These are phyloP conservation scores for Pseudogymnoascus sp. DNA, from an alignment of 2,329 filamentous ascomycete genomes.

Conservation along the genomic window DNA sequence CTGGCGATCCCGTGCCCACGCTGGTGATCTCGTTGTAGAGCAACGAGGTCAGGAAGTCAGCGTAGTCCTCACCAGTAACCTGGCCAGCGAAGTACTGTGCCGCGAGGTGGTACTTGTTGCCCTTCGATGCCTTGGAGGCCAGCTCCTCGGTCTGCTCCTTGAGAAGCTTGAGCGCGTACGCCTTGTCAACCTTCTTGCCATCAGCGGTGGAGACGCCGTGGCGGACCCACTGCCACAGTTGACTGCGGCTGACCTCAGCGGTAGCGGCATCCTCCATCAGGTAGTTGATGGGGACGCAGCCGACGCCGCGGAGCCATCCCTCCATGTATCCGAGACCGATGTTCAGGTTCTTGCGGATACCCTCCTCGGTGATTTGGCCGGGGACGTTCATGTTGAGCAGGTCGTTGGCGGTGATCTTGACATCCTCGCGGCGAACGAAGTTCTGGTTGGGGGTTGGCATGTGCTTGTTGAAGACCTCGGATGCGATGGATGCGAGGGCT, in stretches of 20 bases:
- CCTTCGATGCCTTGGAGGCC: constrained; percentile 66
- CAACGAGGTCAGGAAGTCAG: constrained; percentile 89
- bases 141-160: constrained; percentile 78
- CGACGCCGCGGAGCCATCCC: constrained; percentile 89
- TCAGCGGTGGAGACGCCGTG: constrained; percentile 70
- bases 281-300: constrained; percentile 96
- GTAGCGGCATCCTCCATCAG: constrained; percentile 98
- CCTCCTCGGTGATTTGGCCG: constrained; percentile 83
- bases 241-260: constrained; percentile 86
- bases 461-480: constrained; percentile 92
- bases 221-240: constrained; percentile 94
- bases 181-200: constrained; percentile 89
- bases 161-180: constrained; percentile 78
- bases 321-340: constrained; percentile 98
- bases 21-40: constrained; percentile 84
- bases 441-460: constrained; percentile 99
- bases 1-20: constrained; percentile 42
- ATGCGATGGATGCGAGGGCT: constrained; percentile 78
- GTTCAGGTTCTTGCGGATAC: constrained; percentile 95
- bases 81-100: constrained; percentile 89
- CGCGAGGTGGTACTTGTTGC: constrained; percentile 86
- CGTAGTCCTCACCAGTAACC: constrained; percentile 95
- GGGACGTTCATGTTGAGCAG: constrained; percentile 98
- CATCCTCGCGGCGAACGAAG: constrained; percentile 83
- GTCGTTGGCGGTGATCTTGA: constrained; percentile 78